Evolutionary conservation across 306 rosid species (phyloP).

Genomic region (Morella rubra): DNA sequence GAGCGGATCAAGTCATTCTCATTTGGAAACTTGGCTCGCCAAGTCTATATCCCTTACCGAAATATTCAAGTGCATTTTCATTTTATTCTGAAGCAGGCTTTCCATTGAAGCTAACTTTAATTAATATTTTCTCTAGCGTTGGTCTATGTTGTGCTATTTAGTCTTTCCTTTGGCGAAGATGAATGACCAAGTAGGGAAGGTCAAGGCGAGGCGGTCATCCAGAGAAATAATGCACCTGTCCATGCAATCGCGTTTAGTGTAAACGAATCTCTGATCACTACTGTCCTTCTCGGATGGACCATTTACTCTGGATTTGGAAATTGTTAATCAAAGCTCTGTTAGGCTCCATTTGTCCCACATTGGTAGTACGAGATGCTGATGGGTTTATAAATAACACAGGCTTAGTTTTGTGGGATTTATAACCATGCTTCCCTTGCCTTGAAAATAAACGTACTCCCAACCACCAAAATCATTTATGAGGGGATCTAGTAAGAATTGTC

Average conservation of each 20-base stretch:
- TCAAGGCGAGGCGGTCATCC: conserved; percentile 26
- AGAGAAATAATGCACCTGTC: neutral
- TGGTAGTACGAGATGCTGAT: too few species aligned
- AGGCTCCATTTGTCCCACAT: too few species aligned
- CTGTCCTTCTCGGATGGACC: conserved; percentile 36
- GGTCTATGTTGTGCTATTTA: neutral
- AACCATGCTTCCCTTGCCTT: neutral
- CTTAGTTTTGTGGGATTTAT: neutral
- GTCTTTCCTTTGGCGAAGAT: conserved; percentile 16
- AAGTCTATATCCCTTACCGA: too few species aligned
- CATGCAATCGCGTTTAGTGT: conserved; percentile 26
- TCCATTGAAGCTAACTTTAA: too few species aligned
- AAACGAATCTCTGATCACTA: conserved; percentile 33
- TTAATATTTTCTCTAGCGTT: too few species aligned
- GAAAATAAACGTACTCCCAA: neutral
- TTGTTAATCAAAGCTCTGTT: too few species aligned
- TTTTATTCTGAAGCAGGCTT: too few species aligned
- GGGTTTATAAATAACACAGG: neutral
- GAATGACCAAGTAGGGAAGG: conserved; percentile 19
- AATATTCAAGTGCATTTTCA: neutral
- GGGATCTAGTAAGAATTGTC: neutral
- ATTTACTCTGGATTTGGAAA: conserved; percentile 33
- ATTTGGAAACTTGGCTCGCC: neutral
- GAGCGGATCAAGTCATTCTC: conserved; percentile 1
- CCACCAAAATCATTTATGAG: neutral